Evolutionary conservation across 108 stramenopile genomes (phyloP).

Genomic region (Skeletonema marinoi): DNA sequence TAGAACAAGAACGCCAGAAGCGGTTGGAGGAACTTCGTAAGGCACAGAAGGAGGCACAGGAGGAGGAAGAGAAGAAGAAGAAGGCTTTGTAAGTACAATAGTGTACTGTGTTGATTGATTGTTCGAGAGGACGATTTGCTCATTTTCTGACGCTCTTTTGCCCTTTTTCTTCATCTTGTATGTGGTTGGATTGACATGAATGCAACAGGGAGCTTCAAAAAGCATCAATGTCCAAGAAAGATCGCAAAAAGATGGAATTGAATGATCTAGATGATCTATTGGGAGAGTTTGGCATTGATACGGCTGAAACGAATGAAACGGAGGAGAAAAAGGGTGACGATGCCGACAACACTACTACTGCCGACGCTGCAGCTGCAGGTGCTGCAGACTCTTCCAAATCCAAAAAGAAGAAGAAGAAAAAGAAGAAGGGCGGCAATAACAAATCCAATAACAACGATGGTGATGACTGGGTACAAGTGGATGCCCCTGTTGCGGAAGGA

Average conservation of each 20-base stretch:
- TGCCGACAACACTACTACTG: not conserved
- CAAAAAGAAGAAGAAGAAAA: conserved; percentile 36
- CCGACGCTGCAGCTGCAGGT: not conserved
- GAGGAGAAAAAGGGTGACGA: conserved; percentile 26
- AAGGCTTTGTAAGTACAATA: conserved; percentile 8
- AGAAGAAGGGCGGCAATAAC: conserved; percentile 34
- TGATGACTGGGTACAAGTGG: conserved; percentile 42
- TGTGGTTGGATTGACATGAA: not conserved
- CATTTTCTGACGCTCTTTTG: not conserved
- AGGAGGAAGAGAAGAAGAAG: conserved; percentile 21
- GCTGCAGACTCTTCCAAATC: not conserved
- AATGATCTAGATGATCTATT: conserved; percentile 37
- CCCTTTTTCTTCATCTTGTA: not conserved
- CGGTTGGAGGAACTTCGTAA: conserved; percentile 24
- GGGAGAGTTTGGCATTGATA: conserved; percentile 38
- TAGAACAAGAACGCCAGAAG: conserved; percentile 7
- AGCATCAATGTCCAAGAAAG: conserved; percentile 41
- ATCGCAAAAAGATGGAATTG: conserved; percentile 39
- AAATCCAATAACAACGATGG: not conserved
- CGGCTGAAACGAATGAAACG: not conserved
- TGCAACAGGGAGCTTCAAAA: conserved; percentile 12
- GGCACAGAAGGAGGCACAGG: conserved; percentile 17
- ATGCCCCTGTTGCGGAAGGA: conserved; percentile 6
- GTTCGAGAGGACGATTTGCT: not conserved
- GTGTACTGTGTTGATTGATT: not conserved